Evolutionary conservation across 257 asterid species (phyloP).

Genomic region (Solanum piurae): DNA sequence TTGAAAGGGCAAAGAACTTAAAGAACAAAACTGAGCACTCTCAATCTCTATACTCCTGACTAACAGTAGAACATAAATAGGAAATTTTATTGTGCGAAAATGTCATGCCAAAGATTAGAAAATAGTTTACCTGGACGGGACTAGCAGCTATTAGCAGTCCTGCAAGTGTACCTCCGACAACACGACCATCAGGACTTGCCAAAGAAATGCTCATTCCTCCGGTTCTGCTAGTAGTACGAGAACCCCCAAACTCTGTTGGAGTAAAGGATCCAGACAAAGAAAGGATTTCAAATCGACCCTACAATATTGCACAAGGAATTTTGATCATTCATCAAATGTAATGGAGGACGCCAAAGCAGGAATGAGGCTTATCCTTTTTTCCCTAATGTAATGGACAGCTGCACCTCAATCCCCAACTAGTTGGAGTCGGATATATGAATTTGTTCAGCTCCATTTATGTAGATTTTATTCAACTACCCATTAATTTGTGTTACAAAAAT

Average conservation of each 20-base stretch:
- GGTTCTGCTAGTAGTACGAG: constrained; percentile 32
- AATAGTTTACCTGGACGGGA: constrained; percentile 49
- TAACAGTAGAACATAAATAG: neutral
- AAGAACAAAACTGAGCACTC: neutral
- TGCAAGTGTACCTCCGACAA: constrained; percentile 68
- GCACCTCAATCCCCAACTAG: neutral
- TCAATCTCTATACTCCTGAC: neutral
- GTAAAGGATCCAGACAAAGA: constrained; percentile 69
- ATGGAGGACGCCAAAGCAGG: neutral
- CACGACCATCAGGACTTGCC: constrained; percentile 86
- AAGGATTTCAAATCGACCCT: constrained; percentile 67
- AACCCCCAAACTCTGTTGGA: constrained; percentile 52
- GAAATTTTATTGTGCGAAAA: neutral
- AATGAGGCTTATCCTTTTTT: neutral
- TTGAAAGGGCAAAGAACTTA: neutral
- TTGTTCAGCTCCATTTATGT: neutral
- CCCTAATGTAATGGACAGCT: neutral
- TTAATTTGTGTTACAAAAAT: neutral
- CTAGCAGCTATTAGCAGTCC: constrained; percentile 68
- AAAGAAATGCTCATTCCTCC: constrained; percentile 67
- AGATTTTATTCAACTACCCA: neutral
- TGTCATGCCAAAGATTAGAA: neutral
- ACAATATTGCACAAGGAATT: neutral
- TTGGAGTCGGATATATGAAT: neutral
- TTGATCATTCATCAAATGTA: neutral